phyloP scores from a whole-genome alignment of 1,284 basidiomycete genomes.

The Tylopilus sp. region DNA sequence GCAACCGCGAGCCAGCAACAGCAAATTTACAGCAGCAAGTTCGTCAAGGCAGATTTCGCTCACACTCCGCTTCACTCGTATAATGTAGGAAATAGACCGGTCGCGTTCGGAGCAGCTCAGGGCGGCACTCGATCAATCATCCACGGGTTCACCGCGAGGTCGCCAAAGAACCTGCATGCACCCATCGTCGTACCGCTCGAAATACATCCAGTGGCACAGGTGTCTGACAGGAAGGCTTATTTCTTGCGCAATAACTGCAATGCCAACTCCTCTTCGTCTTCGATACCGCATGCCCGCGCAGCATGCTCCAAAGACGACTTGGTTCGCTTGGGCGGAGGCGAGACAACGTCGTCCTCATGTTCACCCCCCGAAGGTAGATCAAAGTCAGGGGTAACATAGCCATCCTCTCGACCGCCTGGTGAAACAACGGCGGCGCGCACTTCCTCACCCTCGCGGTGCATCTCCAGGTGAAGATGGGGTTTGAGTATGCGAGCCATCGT shows the following conservation, averaged over 20 bases:
- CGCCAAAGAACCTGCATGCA: neutral
- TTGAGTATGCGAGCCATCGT: constrained; percentile 1
- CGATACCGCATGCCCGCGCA: constrained; percentile 28
- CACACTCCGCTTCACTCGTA: constrained; percentile 8
- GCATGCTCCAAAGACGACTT: constrained; percentile 20
- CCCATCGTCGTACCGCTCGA: neutral
- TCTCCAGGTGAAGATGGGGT: constrained; percentile 15
- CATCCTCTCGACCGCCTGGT: constrained; percentile 53
- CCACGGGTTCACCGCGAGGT: too few species aligned
- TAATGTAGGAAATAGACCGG: neutral
- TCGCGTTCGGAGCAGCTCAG: too few species aligned
- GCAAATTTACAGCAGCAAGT: constrained; percentile 15
- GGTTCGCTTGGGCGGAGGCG: constrained; percentile 41
- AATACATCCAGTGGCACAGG: constrained; percentile 2
- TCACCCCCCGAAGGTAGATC: constrained; percentile 44
- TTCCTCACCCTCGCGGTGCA: constrained; percentile 18
- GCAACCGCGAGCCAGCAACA: constrained; percentile 7
- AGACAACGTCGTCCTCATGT: constrained; percentile 39
- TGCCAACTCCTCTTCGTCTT: constrained; percentile 54
- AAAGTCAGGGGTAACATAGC: constrained; percentile 73
- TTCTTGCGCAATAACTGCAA: constrained; percentile 39
- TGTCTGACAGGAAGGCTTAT: constrained; percentile 13
- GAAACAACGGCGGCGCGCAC: constrained; percentile 34
- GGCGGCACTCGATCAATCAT: too few species aligned
- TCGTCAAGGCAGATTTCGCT: constrained; percentile 17